Evolutionary conservation across 345 rosid genomes (phyloP).

Genomic region (Populus alba): DNA sequence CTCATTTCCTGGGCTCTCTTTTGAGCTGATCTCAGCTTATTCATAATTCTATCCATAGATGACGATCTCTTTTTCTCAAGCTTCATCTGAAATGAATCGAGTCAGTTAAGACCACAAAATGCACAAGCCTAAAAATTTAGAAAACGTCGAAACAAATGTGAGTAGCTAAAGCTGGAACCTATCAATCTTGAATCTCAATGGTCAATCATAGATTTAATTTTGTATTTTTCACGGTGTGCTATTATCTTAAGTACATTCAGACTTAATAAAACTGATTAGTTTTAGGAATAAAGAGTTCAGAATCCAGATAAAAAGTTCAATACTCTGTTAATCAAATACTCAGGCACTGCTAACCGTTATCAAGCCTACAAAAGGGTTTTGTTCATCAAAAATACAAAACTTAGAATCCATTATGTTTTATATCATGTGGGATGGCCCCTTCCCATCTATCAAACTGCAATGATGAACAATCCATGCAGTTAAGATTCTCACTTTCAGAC

Average conservation of each 20-base stretch:
- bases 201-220: neutral
- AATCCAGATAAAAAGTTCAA: neutral
- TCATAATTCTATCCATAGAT: conserved; percentile 93
- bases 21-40: conserved; percentile 80
- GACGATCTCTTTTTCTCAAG: conserved; percentile 89
- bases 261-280: neutral
- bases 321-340: neutral
- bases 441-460: neutral
- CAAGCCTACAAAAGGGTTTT: neutral
- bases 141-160: neutral
- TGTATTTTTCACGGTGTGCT: neutral
- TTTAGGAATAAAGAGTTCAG: neutral
- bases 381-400: neutral
- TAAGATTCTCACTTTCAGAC: neutral
- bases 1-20: conserved; percentile 95
- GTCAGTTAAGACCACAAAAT: conserved; percentile 9
- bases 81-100: conserved; percentile 69
- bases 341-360: neutral
- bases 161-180: neutral
- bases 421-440: neutral
- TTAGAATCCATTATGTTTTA: neutral
- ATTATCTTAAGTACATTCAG: neutral
- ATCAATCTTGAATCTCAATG: neutral
- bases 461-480: neutral
- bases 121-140: neutral